Conservation (phyloP, 495 filamentous ascomycete genomes). For the Aspergillus cristatus region DNA sequence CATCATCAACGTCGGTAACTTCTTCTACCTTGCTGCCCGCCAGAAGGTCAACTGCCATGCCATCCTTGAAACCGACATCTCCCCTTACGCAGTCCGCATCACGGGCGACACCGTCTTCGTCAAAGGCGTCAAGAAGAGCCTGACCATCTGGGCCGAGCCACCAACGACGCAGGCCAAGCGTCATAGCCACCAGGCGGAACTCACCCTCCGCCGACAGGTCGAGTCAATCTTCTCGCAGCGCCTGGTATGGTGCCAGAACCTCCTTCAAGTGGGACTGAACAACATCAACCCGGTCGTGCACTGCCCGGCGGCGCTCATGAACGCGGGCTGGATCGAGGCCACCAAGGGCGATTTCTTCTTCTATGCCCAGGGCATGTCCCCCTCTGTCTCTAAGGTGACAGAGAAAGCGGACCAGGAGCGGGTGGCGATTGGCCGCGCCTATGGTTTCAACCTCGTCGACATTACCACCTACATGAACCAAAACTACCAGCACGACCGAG, state of each 20-base stretch:
- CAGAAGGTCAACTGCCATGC: constrained; percentile 10
- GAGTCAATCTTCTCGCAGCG: constrained; percentile 11
- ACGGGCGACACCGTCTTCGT: constrained; percentile 6
- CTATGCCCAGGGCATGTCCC: constrained; percentile 14
- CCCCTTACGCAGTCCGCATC: constrained; percentile 11
- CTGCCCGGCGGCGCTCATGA: constrained; percentile 12
- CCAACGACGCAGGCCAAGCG: constrained; percentile 7
- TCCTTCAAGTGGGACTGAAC: constrained; percentile 12
- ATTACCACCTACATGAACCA: constrained; percentile 14
- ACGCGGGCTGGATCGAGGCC: constrained; percentile 13
- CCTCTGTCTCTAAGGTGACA: constrained; percentile 9
- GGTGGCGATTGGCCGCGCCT: constrained; percentile 10
- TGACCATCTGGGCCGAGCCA: constrained; percentile 12
- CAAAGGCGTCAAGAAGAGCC: constrained; percentile 11
- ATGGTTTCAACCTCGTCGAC: constrained; percentile 7
- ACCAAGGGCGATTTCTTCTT: constrained; percentile 15
- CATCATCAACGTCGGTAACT: constrained; percentile 14
- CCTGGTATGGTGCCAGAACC: constrained; percentile 8
- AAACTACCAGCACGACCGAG: constrained; percentile 9
- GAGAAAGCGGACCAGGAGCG: constrained; percentile 11
- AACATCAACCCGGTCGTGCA: constrained; percentile 15
- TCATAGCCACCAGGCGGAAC: constrained; percentile 3
- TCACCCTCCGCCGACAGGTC: constrained; percentile 6
- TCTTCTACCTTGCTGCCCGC: constrained; percentile 13
- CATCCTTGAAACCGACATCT: constrained; percentile 14